These are phyloP conservation scores for Thalassiosira profunda DNA, from an alignment of 108 stramenopile genomes.

Conservation along the genomic window DNA sequence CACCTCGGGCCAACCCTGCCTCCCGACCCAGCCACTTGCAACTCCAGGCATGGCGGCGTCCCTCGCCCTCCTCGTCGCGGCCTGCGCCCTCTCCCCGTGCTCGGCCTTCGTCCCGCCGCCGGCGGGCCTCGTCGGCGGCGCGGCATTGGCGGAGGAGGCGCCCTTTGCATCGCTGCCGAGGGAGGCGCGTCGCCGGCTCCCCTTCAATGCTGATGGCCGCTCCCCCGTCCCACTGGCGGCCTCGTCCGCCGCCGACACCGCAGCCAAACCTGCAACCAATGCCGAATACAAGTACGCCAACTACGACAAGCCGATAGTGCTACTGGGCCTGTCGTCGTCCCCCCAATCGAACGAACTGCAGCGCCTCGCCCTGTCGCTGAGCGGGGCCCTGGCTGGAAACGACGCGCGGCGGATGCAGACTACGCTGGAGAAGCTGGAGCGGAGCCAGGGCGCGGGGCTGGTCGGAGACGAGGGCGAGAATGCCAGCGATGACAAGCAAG, in stretches of 20 bases:
- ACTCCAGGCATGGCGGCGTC: background rate
- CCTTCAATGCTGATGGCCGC: background rate
- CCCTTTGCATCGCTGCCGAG: background rate
- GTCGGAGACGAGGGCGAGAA: slow-evolving; percentile 26
- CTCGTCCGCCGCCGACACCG: background rate
- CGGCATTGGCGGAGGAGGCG: slow-evolving; percentile 6
- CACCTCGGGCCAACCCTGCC: too few species aligned
- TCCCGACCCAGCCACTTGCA: too few species aligned
- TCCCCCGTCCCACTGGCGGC: background rate
- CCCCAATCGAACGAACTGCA: slow-evolving; percentile 61
- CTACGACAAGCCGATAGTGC: slow-evolving; percentile 85
- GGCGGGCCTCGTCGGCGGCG: background rate
- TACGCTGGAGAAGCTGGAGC: slow-evolving; percentile 32
- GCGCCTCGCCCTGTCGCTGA: slow-evolving; percentile 67
- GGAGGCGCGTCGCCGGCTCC: background rate
- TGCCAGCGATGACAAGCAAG: slow-evolving; percentile 1
- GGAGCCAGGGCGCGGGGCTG: slow-evolving; percentile 38
- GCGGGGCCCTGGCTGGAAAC: slow-evolving; percentile 27
- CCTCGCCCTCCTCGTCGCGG: background rate
- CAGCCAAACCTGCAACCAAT: background rate
- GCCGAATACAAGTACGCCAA: slow-evolving; percentile 43
- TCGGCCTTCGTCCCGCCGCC: slow-evolving; percentile 1
- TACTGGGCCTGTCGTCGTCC: slow-evolving; percentile 68
- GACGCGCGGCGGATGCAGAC: slow-evolving; percentile 1
- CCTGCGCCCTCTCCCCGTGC: background rate